Evolutionary conservation across 371 early-diverging fungal species (phyloP), one percentile per base, ranked within the genome.

Genomic region (Mucor piriformis): DNA sequence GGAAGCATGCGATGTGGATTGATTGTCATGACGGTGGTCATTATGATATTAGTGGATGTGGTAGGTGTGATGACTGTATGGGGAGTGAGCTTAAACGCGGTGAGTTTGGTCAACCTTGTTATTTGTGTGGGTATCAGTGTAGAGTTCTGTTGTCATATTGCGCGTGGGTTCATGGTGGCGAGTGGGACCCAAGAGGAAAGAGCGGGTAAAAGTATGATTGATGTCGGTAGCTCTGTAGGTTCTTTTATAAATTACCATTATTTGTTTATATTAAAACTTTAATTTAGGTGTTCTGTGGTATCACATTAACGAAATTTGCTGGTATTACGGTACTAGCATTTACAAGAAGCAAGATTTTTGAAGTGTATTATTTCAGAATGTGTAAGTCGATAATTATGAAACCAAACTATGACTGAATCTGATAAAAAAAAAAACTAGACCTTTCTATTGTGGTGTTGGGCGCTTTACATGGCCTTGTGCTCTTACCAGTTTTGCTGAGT

Each of bases 121-220:
- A 90, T 90, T 38, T 88, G 88, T 58, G 83, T 89, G 5, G 92
- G 92, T 48, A 88, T 91, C 64, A 83, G 87, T 44, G 90, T 91
- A 15, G 92, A 91, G 54, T 91, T 91, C 62, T 88, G 88, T 53
- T 84, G 83, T 34, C 90, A 91, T 63, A 80, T 91, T 61, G 85
- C 85, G 7, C 73, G 90, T 40, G 88, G 81, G 0, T 87, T 83
- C 34, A 82, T 85, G 47, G 82, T 86, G 11, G 76, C 82, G 4
- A 66, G 62, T 35, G 81, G 81, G 25, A 70, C 44, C 11, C 66
- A 63, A 15, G 73, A 76, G 21, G 85, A 83, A 27, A 67, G 81
- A 27, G 68, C 76, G 15, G 69, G 66, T 23, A 79, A 82, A 27
- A 82, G 83, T 29, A 73, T 87, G 62, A 74, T 80, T 13, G 87